Base-by-base conservation (phyloP, 225 moss, liverwort and hornwort species). In the Pseudoscleropodium purum region DNA sequence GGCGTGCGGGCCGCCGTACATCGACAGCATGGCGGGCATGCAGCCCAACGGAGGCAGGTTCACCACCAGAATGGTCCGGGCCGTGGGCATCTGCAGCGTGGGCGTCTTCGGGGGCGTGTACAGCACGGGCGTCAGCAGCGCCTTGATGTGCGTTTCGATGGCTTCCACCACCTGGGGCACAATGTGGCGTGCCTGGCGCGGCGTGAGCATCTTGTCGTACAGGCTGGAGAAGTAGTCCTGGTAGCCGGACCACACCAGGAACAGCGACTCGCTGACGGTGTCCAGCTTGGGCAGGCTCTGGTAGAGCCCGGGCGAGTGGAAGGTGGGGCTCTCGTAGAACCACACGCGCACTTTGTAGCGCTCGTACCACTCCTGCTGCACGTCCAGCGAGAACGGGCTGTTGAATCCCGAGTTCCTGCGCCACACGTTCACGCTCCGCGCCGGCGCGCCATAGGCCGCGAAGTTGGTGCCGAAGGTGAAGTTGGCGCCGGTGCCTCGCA, bases 381-480 rank as follows among this genome's bases (percentile, higher is more conserved):
- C 25, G 14, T 70, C 70, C 15, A 70, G 25, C 8, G 70, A 70
- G 70, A 70, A 70, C 14, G 70, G 54, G 54, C 54, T 54, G 54
- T 54, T 54, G 54, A 54, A 54, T 18, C 54, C 54, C 54, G 54
- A 54, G 54, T 54, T 10, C 54, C 54, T 54, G 54, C 54, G 54
- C 54, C 52, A 52, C 52, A 87, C 82, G 26, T 86, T 88, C 31
- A 84, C 83, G 11, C 62, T 87, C 13, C 94, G 79, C 7, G 94
- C 94, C 11, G 94, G 80, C 9, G 88, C 91, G 51, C 94, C 94
- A 13, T 86, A 89, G 0, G 91, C 92, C 1, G 95, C 94, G 54
- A 95, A 95, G 88, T 94, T 94, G 81, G 74, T 81, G 7, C 95
- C 93, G 63, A 10, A 92, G 1, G 88, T 88, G 69, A 92, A 93